Conservation (phyloP, 2,329 filamentous ascomycete genomes). For the Aspergillus sergii region DNA sequence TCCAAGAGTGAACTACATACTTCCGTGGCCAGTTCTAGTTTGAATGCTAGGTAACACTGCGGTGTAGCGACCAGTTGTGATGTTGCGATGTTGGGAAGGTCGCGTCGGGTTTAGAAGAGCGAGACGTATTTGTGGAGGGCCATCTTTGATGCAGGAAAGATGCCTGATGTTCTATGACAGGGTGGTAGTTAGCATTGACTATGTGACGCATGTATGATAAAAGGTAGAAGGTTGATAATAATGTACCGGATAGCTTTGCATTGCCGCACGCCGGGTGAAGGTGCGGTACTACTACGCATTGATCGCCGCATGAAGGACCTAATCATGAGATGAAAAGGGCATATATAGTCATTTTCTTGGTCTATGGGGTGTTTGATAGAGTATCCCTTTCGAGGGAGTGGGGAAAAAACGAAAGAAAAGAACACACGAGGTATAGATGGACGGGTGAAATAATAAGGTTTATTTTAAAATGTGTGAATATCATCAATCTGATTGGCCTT, state of each 20-base stretch:
- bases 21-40: too few relatives aligned
- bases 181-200: neutral
- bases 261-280: neutral
- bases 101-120: neutral
- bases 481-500: neutral
- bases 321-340: neutral
- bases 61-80: neutral
- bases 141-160: neutral
- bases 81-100: neutral
- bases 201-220: neutral
- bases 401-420: neutral
- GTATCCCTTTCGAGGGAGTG: too few relatives aligned
- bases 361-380: neutral
- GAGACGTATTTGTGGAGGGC: neutral
- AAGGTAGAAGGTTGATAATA: neutral
- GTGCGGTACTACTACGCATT: neutral
- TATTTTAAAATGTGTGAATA: neutral
- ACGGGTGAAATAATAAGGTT: neutral
- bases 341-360: neutral
- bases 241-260: conserved; percentile 5
- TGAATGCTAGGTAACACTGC: neutral
- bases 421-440: neutral
- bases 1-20: neutral
- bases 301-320: neutral
- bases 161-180: neutral